Evolutionary conservation across 192 early-diverging fungal species (phyloP).

Genomic region (Coemansia sp.): DNA sequence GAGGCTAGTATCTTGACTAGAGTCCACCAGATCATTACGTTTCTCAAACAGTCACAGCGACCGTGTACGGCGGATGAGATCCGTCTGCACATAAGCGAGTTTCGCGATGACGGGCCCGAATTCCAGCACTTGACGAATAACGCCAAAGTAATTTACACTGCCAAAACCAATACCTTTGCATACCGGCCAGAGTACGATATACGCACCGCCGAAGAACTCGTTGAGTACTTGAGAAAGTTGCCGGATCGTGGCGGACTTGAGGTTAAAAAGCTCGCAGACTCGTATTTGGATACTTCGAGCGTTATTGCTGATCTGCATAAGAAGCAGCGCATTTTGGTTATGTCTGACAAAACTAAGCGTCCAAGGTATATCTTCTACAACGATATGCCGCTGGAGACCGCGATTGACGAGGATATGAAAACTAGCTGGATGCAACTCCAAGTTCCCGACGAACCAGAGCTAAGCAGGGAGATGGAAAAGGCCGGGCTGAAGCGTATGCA

Average conservation of each 20-base stretch:
- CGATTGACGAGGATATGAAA: slow-evolving; percentile 62
- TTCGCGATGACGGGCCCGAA: slow-evolving; percentile 55
- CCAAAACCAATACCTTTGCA: slow-evolving; percentile 58
- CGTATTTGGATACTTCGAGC: slow-evolving; percentile 57
- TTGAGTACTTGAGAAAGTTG: slow-evolving; percentile 59
- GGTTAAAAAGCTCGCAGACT: slow-evolving; percentile 73
- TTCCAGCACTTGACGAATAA: slow-evolving; percentile 61
- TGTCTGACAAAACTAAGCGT: slow-evolving; percentile 63
- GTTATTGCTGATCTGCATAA: slow-evolving; percentile 35
- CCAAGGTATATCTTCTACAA: slow-evolving; percentile 73
- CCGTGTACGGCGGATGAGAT: slow-evolving; percentile 64
- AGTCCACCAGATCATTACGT: slow-evolving; percentile 37
- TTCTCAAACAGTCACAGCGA: slow-evolving; percentile 55
- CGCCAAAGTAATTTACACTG: slow-evolving; percentile 65
- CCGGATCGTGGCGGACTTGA: slow-evolving; percentile 66
- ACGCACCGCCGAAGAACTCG: slow-evolving; percentile 68
- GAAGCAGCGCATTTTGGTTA: slow-evolving; percentile 61
- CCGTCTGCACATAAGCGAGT: slow-evolving; percentile 58
- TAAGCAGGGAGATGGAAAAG: slow-evolving; percentile 65
- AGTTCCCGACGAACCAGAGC: slow-evolving; percentile 72
- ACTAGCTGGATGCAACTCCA: slow-evolving; percentile 66
- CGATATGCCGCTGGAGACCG: slow-evolving; percentile 20
- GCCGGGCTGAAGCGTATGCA: slow-evolving; percentile 73
- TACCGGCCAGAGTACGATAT: slow-evolving; percentile 79
- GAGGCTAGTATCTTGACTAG: slow-evolving; percentile 25